Base-by-base conservation (phyloP, 805 yeast genomes). In the Dipodascus geniculatus region DNA sequence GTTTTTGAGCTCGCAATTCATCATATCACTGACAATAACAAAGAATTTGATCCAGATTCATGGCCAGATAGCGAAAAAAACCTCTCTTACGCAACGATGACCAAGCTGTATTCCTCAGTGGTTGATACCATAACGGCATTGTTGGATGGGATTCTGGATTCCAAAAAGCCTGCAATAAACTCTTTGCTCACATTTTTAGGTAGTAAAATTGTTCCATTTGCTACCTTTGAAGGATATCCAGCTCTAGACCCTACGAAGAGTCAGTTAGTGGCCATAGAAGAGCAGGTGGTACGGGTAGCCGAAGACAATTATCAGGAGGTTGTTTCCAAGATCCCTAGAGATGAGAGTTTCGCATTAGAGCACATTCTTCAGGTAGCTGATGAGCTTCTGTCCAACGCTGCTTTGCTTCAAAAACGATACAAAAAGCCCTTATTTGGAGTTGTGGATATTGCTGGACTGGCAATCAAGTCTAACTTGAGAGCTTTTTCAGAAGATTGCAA, bases 291-390 rank as follows among this genome's bases (percentile, higher is more conserved):
- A 24, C 63, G 66, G 1, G 70, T 76, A 0, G 73, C 79, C 3
- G 79, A 74, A 54, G 58, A 60, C 9, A 73, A 72, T 56, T 78
- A 78, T 55, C 71, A 73, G 33, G 65, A 68, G 1, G 56, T 75
- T 4, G 62, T 78, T 17, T 70, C 73, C 2, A 66, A 67, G 3
- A 69, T 85, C n/a, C 93, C 95, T 0, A 70, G 84, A 23, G 80
- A 77, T 61, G 71, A 73, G 44, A 70, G 81, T 0, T 64, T 84
- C 4, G 78, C 73, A 42, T 68, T 82, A 1, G 61, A 73, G 23
- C 84, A 84, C 65, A 72, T 85, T 1, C 72, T 78, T 49, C 75
- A 79, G 48, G 71, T 83, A 2, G 79, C 83, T 0, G 82, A 81
- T 49, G 61, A 65, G 42, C 74, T 86, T 20, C 72, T 81, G 6